Conservation (phyloP, 257 asterid genomes). For the Eucommia ulmoides region DNA sequence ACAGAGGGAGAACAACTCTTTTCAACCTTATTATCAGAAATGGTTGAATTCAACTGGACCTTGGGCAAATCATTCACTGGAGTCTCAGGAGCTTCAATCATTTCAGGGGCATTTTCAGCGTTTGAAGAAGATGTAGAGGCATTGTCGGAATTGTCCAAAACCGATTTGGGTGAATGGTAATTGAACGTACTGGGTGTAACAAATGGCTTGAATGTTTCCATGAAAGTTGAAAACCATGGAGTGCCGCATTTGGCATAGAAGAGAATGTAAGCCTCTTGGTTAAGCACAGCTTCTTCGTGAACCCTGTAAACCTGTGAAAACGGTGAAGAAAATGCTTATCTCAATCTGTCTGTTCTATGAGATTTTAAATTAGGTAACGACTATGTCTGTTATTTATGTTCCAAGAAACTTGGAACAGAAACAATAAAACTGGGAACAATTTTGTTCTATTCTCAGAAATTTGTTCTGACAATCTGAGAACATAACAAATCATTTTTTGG, state of each 20-base stretch:
- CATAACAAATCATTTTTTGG: too few relatives aligned
- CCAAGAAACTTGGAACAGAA: too few relatives aligned
- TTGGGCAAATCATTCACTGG: conserved; percentile 10
- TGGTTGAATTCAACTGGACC: conserved; percentile 10
- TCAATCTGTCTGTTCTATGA: too few relatives aligned
- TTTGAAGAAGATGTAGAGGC: conserved; percentile 14
- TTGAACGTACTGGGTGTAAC: conserved; percentile 18
- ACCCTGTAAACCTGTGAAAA: conserved; percentile 46
- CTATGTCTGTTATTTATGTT: too few relatives aligned
- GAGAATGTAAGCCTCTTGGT: conserved; percentile 85
- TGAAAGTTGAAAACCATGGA: conserved; percentile 55
- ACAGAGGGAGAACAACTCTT: conserved; percentile 2
- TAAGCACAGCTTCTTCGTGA: conserved; percentile 48
- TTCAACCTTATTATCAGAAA: conserved; percentile 10
- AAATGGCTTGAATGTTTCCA: conserved; percentile 30
- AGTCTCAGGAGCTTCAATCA: conserved; percentile 16
- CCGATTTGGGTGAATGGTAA: conserved; percentile 85
- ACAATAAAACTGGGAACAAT: too few relatives aligned
- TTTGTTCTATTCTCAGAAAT: too few relatives aligned
- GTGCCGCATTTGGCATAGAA: conserved; percentile 68
- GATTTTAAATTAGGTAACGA: too few relatives aligned
- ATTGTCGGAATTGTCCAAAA: conserved; percentile 36
- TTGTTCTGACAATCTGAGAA: too few relatives aligned
- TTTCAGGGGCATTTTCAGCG: conserved; percentile 7
- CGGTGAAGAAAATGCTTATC: too few relatives aligned